These are phyloP conservation scores for Hypoxylon sp. DNA, from an alignment of 2,329 filamentous ascomycete species.

Conservation along the genomic window DNA sequence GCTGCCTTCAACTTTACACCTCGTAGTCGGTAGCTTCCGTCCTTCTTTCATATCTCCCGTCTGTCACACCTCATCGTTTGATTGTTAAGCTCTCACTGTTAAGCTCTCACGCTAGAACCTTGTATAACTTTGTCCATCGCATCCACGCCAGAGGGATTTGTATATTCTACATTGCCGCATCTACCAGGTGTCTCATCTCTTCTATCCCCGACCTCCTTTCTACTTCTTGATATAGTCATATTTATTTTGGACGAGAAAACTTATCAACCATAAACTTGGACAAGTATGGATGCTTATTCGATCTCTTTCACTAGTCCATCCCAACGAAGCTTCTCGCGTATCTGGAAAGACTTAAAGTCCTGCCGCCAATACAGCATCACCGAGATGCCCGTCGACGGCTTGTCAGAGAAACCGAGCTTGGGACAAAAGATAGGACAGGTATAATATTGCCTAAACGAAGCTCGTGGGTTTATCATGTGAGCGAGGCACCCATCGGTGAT, in stretches of 20 bases:
- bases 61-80: conserved; percentile 5
- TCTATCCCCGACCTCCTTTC: neutral
- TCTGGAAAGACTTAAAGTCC: conserved; percentile 59
- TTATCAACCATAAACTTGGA: neutral
- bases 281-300: conserved; percentile 61
- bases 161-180: too few species aligned
- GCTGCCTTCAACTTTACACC: conserved; percentile 3
- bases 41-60: conserved; percentile 3
- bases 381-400: conserved; percentile 46
- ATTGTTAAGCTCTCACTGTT: conserved; percentile 1
- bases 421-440: conserved; percentile 50
- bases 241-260: neutral
- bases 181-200: neutral
- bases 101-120: too few species aligned
- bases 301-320: conserved; percentile 58
- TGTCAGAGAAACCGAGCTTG: conserved; percentile 46
- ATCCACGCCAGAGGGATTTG: too few species aligned
- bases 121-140: conserved; percentile 18
- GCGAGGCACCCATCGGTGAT: conserved; percentile 41
- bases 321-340: conserved; percentile 54
- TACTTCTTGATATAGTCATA: conserved; percentile 9
- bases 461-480: conserved; percentile 43
- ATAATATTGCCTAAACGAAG: conserved; percentile 40
- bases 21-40: conserved; percentile 8
- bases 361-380: conserved; percentile 50